Percentiles rank a stretch among this genome's conserved stretches.
These are phyloP conservation scores for Talaromyces nanjingensis DNA, from an alignment of 495 filamentous ascomycete species.

Conservation along the genomic window DNA sequence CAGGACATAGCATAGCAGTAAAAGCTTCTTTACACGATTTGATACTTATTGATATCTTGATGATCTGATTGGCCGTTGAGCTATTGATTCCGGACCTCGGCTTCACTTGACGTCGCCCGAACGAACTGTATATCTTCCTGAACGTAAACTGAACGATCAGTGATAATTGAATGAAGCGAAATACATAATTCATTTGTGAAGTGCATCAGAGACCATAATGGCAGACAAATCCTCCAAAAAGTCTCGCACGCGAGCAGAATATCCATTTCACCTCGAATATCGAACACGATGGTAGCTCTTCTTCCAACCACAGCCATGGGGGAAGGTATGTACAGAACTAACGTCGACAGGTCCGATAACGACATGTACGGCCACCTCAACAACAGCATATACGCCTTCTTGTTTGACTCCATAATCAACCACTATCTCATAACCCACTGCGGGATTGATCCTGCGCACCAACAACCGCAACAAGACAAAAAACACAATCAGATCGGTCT, in stretches of 20 bases:
- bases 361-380: conserved; percentile 93
- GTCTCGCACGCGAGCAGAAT: conserved; percentile 59
- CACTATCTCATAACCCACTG: conserved; percentile 79
- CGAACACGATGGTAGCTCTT: conserved; percentile 74
- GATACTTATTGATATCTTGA: background rate
- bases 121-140: background rate
- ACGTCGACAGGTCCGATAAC: conserved; percentile 70
- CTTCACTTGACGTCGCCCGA: background rate
- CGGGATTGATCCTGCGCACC: conserved; percentile 53
- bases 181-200: background rate
- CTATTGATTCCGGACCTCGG: background rate
- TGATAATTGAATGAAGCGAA: background rate
- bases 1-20: background rate
- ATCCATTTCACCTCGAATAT: conserved; percentile 74
- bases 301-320: background rate
- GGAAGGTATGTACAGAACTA: background rate
- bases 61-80: background rate
- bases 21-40: background rate
- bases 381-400: conserved; percentile 74
- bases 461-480: conserved; percentile 36
- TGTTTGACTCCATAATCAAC: conserved; percentile 87
- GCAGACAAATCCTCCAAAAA: conserved; percentile 43
- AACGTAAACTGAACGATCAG: background rate
- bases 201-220: background rate
- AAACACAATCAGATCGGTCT: conserved; percentile 56